Percentiles rank a stretch among this genome's conserved stretches.
phyloP scores from a whole-genome alignment of 805 yeast genomes.

The Starmerella floricola region DNA sequence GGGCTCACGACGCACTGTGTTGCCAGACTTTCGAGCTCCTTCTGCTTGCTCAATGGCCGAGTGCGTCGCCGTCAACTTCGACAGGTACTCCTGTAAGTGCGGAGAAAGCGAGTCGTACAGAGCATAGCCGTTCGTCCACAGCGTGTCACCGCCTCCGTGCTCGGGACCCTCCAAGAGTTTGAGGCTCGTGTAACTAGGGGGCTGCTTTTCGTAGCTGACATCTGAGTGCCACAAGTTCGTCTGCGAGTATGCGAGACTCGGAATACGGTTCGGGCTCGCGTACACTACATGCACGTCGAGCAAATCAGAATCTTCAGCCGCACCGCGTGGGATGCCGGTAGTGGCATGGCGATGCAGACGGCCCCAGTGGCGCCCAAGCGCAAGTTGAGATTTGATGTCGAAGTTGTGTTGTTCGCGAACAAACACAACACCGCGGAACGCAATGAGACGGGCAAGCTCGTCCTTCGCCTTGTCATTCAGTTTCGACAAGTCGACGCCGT shows the following conservation, averaged over 20 bases:
- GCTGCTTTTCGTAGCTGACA: slow-evolving; percentile 61
- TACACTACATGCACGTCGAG: slow-evolving; percentile 27
- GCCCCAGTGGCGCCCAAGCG: slow-evolving; percentile 59
- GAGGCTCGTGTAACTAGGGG: slow-evolving; percentile 49
- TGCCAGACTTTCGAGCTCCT: slow-evolving; percentile 44
- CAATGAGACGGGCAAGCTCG: slow-evolving; percentile 38
- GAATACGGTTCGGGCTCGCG: slow-evolving; percentile 22
- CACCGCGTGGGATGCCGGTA: slow-evolving; percentile 32
- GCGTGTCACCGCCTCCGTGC: slow-evolving; percentile 48
- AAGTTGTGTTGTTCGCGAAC: slow-evolving; percentile 43
- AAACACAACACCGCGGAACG: slow-evolving; percentile 40
- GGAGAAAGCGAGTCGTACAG: slow-evolving; percentile 43
- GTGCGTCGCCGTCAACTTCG: slow-evolving; percentile 50
- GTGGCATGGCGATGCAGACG: slow-evolving; percentile 42
- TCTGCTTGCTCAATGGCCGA: slow-evolving; percentile 52
- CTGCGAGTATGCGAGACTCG: slow-evolving; percentile 25
- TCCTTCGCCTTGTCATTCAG: slow-evolving; percentile 35
- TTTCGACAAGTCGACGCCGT: slow-evolving; percentile 36
- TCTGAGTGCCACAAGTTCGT: slow-evolving; percentile 53
- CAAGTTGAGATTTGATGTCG: slow-evolving; percentile 45
- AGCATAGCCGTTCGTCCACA: slow-evolving; percentile 41
- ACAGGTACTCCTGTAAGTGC: slow-evolving; percentile 34
- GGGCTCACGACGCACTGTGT: slow-evolving; percentile 52
- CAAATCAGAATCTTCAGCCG: slow-evolving; percentile 50
- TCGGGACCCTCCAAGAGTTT: slow-evolving; percentile 42